phyloP scores from a whole-genome alignment of 2,329 filamentous ascomycete genomes.

The Zalaria obscura region DNA sequence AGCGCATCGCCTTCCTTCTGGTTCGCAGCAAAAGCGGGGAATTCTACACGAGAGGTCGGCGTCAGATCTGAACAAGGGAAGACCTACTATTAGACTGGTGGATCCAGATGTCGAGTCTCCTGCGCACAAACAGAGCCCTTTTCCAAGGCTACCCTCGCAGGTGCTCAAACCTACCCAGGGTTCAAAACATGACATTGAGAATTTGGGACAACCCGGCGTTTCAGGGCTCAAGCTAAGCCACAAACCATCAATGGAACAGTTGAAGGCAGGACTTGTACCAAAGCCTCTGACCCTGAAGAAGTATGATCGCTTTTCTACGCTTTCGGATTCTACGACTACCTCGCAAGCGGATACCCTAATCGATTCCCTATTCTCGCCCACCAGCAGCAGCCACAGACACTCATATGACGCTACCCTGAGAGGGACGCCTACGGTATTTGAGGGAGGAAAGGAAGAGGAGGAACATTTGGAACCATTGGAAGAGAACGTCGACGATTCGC shows the following conservation, averaged over 20 bases:
- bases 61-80: slow-evolving; percentile 9
- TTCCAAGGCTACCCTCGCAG: slow-evolving; percentile 7
- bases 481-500: slow-evolving; percentile 2
- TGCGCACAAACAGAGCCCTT: slow-evolving; percentile 7
- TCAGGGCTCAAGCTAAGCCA: slow-evolving; percentile 11
- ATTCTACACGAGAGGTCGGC: slow-evolving; percentile 13
- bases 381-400: slow-evolving; percentile 2
- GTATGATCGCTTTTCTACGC: background rate
- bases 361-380: slow-evolving; percentile 6
- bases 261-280: slow-evolving; percentile 1
- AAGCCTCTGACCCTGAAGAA: background rate
- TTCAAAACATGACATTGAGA: slow-evolving; percentile 1
- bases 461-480: slow-evolving; percentile 5
- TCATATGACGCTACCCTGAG: slow-evolving; percentile 4
- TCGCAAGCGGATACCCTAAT: slow-evolving; percentile 6
- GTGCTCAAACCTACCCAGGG: slow-evolving; percentile 4
- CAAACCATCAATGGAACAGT: slow-evolving; percentile 12
- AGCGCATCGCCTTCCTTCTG: slow-evolving; percentile 4
- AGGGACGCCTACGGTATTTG: slow-evolving; percentile 2
- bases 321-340: slow-evolving; percentile 4
- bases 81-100: slow-evolving; percentile 19
- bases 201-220: slow-evolving; percentile 9
- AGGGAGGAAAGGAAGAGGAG: background rate
- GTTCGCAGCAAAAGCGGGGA: slow-evolving; percentile 6
- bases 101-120: slow-evolving; percentile 7